Evolutionary conservation across 2,329 filamentous ascomycete species (phyloP), one percentile per base, ranked within the genome.

Genomic region (Eurotiales sp.): DNA sequence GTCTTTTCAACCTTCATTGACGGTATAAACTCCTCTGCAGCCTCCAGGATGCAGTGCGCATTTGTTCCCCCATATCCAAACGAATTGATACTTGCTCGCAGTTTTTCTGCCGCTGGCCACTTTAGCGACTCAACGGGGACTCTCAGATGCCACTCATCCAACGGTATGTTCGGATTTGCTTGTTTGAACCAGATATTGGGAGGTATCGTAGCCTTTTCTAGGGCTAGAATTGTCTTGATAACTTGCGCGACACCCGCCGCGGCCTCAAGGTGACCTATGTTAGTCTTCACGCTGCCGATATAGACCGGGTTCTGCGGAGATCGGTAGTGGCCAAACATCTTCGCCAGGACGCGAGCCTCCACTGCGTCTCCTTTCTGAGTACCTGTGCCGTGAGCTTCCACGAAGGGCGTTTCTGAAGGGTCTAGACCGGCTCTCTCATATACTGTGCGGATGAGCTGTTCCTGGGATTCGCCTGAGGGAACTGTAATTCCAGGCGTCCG

Each of bases 271-370:
- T 50, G 46, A 2, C 46, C 46, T 23, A 50, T 29, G 34, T 42
- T 42, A 1, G 37, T 34, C 29, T 50, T 50, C 4, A 50, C 19
- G 14, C 17, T 22, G 14, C 25, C 39, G 1, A 50, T 15, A 7
- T 40, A 48, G 8, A 46, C n/a, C 8, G 43, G 43, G 58, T 60
- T 30, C 42, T 37, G 15, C 7, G 17, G 15, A 3, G 34, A 17
- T 19, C 7, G 49, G 15, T 8, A 17, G 7, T 17, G 50, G n/a
- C 47, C 50, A 21, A 49, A 25, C 4, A 23, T 36, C 5, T 6
- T 8, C 8, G 14, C 25, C 14, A 46, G 12, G 3, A 76, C 78
- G 8, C 63, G 67, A 0, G 76, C 74, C 54, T 83, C 80, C 7
- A 46, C 15, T 3, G 43, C 8, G 32, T 46, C 43, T 4, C 43